phyloP scores from a whole-genome alignment of 345 rosid genomes.

The Dipteronia dyeriana region DNA sequence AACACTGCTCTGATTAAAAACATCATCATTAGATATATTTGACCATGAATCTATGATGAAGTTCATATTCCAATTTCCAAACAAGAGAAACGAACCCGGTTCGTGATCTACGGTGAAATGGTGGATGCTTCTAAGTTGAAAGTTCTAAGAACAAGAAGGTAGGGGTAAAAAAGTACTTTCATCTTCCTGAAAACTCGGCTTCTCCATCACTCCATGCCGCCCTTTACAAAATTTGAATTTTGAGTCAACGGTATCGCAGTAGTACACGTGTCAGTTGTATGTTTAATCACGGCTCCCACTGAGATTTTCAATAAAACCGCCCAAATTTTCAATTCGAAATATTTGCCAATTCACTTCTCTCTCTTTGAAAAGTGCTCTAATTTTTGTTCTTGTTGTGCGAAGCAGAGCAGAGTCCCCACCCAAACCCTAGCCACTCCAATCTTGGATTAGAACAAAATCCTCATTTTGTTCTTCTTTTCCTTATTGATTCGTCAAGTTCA shows the following conservation, averaged over 20 bases:
- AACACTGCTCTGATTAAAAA: too few species aligned
- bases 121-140: too few species aligned
- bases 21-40: too few species aligned
- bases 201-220: background rate
- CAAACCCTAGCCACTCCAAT: constrained; percentile 10
- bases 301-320: constrained; percentile 30
- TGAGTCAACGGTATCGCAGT: background rate
- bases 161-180: constrained; percentile 22
- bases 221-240: constrained; percentile 21
- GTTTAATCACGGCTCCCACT: background rate
- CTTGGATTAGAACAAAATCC: background rate
- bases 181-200: background rate
- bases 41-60: too few species aligned
- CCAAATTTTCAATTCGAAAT: constrained; percentile 33
- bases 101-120: too few species aligned
- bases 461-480: background rate
- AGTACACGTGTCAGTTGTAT: background rate
- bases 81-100: too few species aligned
- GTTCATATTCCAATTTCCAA: too few species aligned
- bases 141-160: too few species aligned
- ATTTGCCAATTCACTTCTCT: constrained; percentile 30
- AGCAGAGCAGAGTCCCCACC: background rate
- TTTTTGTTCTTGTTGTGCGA: background rate
- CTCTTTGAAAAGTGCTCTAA: background rate
- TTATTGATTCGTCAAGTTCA: too few species aligned